Evolutionary conservation across 2,329 filamentous ascomycete species (phyloP).

Genomic region (Fusarium zealandicum): DNA sequence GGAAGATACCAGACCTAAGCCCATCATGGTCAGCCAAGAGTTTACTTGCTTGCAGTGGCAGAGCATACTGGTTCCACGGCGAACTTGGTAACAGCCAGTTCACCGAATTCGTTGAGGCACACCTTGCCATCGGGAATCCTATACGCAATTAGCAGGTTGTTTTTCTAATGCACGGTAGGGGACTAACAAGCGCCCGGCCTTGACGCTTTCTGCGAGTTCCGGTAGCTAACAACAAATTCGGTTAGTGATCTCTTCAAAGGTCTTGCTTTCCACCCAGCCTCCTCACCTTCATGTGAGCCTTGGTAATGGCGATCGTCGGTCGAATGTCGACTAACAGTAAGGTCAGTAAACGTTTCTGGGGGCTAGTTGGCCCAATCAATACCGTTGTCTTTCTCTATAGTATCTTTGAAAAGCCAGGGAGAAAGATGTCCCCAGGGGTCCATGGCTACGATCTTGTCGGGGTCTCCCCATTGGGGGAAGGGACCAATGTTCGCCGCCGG

Average conservation of each 20-base stretch:
- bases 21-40: background rate
- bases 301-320: conserved; percentile 90
- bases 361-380: conserved; percentile 16
- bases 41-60: background rate
- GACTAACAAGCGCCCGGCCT: conserved; percentile 71
- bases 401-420: conserved; percentile 82
- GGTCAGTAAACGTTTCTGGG: conserved; percentile 10
- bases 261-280: background rate
- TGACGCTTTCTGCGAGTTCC: conserved; percentile 89
- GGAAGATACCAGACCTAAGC: conserved; percentile 77
- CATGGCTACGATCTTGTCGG: conserved; percentile 96
- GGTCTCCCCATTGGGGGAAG: conserved; percentile 87
- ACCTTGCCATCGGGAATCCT: conserved; percentile 83
- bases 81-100: conserved; percentile 93
- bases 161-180: background rate
- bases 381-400: conserved; percentile 77
- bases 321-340: conserved; percentile 72
- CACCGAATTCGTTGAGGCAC: conserved; percentile 83
- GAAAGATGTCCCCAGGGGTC: conserved; percentile 90
- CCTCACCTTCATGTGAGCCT: conserved; percentile 83
- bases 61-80: conserved; percentile 86
- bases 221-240: conserved; percentile 63
- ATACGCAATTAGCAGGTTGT: conserved; percentile 19
- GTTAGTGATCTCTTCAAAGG: conserved; percentile 14
- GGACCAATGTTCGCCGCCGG: conserved; percentile 89